phyloP scores from a whole-genome alignment of 257 asterid genomes.

The Lavandula angustifolia region DNA sequence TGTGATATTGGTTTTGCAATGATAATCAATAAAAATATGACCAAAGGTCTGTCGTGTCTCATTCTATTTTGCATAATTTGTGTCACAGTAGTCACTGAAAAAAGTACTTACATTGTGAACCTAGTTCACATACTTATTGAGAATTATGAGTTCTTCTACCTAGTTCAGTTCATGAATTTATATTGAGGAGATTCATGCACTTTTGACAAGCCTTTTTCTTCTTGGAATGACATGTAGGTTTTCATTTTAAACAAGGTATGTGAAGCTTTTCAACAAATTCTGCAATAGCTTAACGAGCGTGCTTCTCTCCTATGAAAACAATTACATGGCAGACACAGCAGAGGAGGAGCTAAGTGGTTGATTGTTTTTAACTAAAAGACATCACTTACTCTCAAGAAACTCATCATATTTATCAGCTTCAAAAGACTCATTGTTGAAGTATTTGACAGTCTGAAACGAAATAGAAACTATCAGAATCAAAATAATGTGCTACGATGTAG shows the following conservation, averaged over 20 bases:
- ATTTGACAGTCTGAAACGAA: slow-evolving; percentile 87
- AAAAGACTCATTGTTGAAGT: slow-evolving; percentile 84
- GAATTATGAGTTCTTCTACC: no score
- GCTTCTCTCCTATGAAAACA: background rate
- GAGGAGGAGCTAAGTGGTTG: background rate
- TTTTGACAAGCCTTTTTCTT: no score
- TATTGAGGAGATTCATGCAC: no score
- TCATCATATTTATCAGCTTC: slow-evolving; percentile 92
- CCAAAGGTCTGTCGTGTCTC: background rate
- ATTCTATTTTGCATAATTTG: no score
- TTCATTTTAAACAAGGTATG: background rate
- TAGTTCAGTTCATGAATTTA: no score
- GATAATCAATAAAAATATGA: background rate
- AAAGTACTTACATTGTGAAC: no score
- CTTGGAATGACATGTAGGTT: no score
- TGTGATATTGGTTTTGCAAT: background rate
- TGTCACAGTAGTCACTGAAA: no score
- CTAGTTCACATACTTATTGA: no score
- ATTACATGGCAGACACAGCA: no score
- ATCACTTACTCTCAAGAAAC: slow-evolving; percentile 51
- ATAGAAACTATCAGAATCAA: slow-evolving; percentile 17
- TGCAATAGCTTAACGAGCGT: background rate
- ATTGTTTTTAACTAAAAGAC: background rate
- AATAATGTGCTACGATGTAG: slow-evolving; percentile 22
- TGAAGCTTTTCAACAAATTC: slow-evolving; percentile 11